Base-by-base conservation (phyloP, 768 basidiomycete genomes). In the Boletales sp. region DNA sequence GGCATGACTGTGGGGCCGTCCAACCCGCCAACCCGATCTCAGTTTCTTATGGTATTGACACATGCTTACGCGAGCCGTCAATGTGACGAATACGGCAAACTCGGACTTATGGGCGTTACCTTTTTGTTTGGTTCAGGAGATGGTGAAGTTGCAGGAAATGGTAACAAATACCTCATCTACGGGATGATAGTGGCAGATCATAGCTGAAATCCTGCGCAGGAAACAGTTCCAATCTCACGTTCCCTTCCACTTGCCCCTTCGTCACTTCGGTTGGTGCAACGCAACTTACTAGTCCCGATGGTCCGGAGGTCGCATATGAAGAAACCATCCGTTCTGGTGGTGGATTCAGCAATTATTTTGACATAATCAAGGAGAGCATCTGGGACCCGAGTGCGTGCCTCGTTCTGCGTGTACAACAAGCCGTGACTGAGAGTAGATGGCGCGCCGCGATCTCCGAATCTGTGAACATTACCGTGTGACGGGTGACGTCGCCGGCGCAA, bases 231-330 rank as follows among this genome's bases (percentile, higher is more conserved):
- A 79, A 80, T 48, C 83, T 84, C 8, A 45, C 43, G 12, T 78
- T 78, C 60, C 78, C 78, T 8, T 53, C 61, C 19, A 59, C 64
- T 27, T 86, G 83, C 57, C 85, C 84, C 3, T 87, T 72, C 48
- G 76, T 87, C n/a, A 87, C 86, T 15, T 40, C 80, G 4, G 78
- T 90, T 4, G 87, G 83, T 5, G 88, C 86, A 1, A 81, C 79
- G 5, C 78, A 80, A 48, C 51, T 80, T n/a, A n/a, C n/a, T 44
- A 72, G 71, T 27, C 69, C 70, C 3, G 74, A 79, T 32, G 67
- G 67, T 4, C n/a, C n/a, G n/a, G 78, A 80, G 62, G 61, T 62
- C n/a, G 77, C 77, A 0, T 80, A 77, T 47, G 68, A 74, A 51
- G 57, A 71, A 52, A 67, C 71, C 6, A 79, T 79, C 27, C 72